Percentiles rank a stretch among this genome's conserved stretches.
These are phyloP conservation scores for Xylariaceae sp. DNA, from an alignment of 2,329 filamentous ascomycete species.

Conservation along the genomic window DNA sequence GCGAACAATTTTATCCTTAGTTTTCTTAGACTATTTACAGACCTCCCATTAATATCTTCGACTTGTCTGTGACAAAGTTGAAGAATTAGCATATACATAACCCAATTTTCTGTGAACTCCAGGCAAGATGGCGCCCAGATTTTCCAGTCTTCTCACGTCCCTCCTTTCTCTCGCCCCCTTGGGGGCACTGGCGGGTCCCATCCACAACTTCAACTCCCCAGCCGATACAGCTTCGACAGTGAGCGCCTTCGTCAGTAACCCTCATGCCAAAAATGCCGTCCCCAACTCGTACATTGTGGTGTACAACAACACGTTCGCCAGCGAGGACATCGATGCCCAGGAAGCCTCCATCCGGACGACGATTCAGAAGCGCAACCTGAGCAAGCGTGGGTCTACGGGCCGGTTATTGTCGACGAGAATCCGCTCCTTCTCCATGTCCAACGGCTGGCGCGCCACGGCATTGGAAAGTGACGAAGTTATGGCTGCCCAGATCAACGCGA, in stretches of 20 bases:
- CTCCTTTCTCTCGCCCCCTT: constrained; percentile 39
- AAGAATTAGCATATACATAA: constrained; percentile 7
- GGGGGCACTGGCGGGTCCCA: constrained; percentile 34
- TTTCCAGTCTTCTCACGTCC: constrained; percentile 38
- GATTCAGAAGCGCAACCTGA: constrained; percentile 63
- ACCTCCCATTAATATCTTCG: constrained; percentile 13
- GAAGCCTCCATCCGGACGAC: constrained; percentile 55
- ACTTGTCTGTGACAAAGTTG: constrained; percentile 38
- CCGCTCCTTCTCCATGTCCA: constrained; percentile 53
- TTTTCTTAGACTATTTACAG: constrained; percentile 10
- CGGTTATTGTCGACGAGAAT: constrained; percentile 56
- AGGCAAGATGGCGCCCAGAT: constrained; percentile 40
- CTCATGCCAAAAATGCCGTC: constrained; percentile 55
- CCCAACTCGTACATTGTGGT: constrained; percentile 69
- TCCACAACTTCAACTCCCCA: constrained; percentile 31
- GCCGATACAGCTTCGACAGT: constrained; percentile 32
- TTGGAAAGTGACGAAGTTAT: constrained; percentile 59
- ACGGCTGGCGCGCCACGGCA: constrained; percentile 59
- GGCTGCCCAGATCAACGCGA: constrained; percentile 56
- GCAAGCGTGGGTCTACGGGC: constrained; percentile 57
- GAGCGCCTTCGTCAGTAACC: constrained; percentile 58
- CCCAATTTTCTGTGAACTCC: constrained; percentile 2
- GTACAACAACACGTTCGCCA: constrained; percentile 62
- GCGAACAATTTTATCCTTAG: background rate
- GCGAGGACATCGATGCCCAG: constrained; percentile 57